Evolutionary conservation across 495 filamentous ascomycete genomes (phyloP).

Genomic region (Neurospora sp.): DNA sequence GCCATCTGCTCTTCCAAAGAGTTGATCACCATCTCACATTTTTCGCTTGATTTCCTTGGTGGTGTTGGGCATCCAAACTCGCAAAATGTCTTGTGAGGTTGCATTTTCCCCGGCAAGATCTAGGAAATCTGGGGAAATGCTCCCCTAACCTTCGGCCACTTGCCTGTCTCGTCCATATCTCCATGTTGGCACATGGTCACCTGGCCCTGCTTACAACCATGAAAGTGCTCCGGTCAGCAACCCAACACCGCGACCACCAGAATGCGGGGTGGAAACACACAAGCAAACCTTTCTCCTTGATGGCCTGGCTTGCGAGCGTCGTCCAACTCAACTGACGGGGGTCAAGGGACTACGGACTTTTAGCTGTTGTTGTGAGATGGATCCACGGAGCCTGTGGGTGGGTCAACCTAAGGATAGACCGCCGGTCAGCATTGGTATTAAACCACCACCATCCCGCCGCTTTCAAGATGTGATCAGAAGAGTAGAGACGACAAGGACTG

Average conservation of each 20-base stretch:
- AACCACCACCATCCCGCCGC: neutral
- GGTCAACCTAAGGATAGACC: neutral
- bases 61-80: neutral
- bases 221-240: neutral
- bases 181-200: slow-evolving; percentile 15
- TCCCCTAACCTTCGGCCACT: slow-evolving; percentile 9
- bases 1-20: neutral
- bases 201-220: slow-evolving; percentile 3
- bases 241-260: neutral
- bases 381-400: neutral
- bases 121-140: neutral
- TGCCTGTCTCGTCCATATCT: slow-evolving; percentile 16
- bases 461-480: neutral
- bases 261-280: neutral
- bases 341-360: neutral
- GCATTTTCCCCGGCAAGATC: neutral
- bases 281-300: neutral
- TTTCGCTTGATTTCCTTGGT: neutral
- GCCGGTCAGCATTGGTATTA: neutral
- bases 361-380: neutral
- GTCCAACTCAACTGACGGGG: neutral
- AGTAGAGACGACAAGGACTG: neutral
- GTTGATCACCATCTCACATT: neutral
- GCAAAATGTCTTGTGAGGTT: neutral
- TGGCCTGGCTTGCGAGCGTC: neutral